Conservation (phyloP, 305 asterid genomes). For the Solanum hybrid region DNA sequence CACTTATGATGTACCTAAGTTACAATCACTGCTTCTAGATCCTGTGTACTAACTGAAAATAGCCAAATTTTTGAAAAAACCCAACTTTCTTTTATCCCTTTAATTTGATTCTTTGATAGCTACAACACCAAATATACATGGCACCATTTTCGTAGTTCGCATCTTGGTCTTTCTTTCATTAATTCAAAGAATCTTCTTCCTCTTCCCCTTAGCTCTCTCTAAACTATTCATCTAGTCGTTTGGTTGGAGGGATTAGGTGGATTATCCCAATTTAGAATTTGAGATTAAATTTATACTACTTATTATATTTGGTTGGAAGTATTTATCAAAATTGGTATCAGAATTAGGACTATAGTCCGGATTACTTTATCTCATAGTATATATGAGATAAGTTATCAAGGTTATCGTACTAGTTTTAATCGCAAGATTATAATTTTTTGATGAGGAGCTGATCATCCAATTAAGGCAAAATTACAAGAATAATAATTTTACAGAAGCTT, state of each 20-base stretch:
- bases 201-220: background rate
- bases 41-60: constrained; percentile 4
- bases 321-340: background rate
- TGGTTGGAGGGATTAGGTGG: background rate
- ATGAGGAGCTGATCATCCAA: background rate
- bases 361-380: background rate
- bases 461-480: background rate
- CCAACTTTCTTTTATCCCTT: background rate
- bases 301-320: background rate
- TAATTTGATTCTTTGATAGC: constrained; percentile 2
- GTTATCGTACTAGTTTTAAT: background rate
- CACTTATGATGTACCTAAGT: background rate
- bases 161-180: background rate
- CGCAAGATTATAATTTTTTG: background rate
- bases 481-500: background rate
- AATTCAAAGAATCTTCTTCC: background rate
- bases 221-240: background rate
- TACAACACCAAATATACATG: background rate
- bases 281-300: no score
- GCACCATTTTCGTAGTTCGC: background rate
- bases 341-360: background rate
- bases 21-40: background rate
- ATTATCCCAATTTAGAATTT: background rate
- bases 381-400: no score
- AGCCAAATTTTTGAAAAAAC: background rate